Evolutionary conservation across 768 basidiomycete genomes (phyloP), one percentile per base, ranked within the genome.

Genomic region (Lactarius sanguifluus): DNA sequence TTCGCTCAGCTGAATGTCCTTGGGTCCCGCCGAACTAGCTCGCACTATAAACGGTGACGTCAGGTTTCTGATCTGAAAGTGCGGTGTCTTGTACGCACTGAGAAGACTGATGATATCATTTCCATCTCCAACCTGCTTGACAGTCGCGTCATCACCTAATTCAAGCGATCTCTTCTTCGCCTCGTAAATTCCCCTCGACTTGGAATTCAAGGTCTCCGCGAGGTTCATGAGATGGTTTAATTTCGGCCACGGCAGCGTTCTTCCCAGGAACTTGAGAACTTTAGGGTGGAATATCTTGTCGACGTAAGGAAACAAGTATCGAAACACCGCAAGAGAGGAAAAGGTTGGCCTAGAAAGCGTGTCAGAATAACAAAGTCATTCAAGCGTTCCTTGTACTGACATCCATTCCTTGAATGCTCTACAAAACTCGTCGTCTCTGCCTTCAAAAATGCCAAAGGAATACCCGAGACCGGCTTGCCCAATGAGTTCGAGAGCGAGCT

Each of bases 101-200:
- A 83, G 69, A 47, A 82, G 75, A 63, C 79, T 82, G 67, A 83
- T 75, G 28, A 84, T 77, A 68, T 83, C 82, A 54, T 79, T 80
- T 13, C 78, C 79, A 66, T 75, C 74, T 12, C 76, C 77, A 50
- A 78, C 73, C 62, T 78, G 76, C 20, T 65, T 69, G 18, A 67
- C 63, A 3, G 79, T 71, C 3, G 72, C 76, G 43, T 77, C 75
- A 36, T 80, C 79, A 6, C 77, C 79, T 32, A 72, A 71, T 13
- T 64, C 66, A 3, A 81, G 52, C 2, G 78, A 75, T 40, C 65
- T 70, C 64, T 77, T 79, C 72, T 82, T 82, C 25, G 72, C 67
- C 25, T 74, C 67, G 41, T 76, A 77, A 6, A 84, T 77, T 4
- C 76, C 70, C n/a, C 73, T 34, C 34, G 34, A 34, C 8, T 34